Percentiles rank a stretch among this genome's conserved stretches.
These are phyloP conservation scores for Cladosporium sp. DNA, from an alignment of 2,329 filamentous ascomycete species.

Conservation along the genomic window DNA sequence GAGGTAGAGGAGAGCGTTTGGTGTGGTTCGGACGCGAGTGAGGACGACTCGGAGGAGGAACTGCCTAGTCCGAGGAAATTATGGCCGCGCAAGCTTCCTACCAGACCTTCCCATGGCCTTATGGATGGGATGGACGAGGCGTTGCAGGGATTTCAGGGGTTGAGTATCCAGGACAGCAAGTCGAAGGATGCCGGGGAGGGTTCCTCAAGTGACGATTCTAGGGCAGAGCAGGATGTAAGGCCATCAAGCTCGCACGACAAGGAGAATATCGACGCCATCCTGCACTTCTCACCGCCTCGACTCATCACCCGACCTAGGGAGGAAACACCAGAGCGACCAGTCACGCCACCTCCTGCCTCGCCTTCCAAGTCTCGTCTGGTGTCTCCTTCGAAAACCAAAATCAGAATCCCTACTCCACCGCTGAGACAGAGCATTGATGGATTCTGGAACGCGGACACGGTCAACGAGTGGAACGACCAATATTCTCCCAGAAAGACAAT, in stretches of 20 bases:
- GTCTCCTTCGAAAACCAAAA: slow-evolving; percentile 43
- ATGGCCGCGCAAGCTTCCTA: slow-evolving; percentile 2
- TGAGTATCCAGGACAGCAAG: slow-evolving; percentile 6
- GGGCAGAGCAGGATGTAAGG: not conserved
- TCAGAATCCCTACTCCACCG: slow-evolving; percentile 48
- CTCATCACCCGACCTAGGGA: slow-evolving; percentile 1
- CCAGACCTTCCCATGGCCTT: not conserved
- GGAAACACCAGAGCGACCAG: slow-evolving; percentile 15
- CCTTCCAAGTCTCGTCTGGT: slow-evolving; percentile 38
- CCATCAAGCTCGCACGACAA: slow-evolving; percentile 5
- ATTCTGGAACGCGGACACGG: slow-evolving; percentile 55
- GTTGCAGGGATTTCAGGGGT: slow-evolving; percentile 1
- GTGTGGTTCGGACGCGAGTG: slow-evolving; percentile 22
- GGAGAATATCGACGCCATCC: slow-evolving; percentile 1
- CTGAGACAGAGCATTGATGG: slow-evolving; percentile 49
- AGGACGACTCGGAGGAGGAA: slow-evolving; percentile 21
- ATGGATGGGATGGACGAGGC: not conserved
- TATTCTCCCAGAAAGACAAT: slow-evolving; percentile 49
- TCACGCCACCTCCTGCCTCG: slow-evolving; percentile 36
- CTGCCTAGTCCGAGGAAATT: slow-evolving; percentile 24
- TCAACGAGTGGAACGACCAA: slow-evolving; percentile 60
- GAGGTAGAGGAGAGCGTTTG: slow-evolving; percentile 32
- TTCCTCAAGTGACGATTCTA: not conserved
- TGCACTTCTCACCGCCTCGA: slow-evolving; percentile 4
- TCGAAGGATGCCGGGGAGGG: not conserved